Base-by-base conservation (phyloP, 768 basidiomycete genomes). In the Leccinum boreale region DNA sequence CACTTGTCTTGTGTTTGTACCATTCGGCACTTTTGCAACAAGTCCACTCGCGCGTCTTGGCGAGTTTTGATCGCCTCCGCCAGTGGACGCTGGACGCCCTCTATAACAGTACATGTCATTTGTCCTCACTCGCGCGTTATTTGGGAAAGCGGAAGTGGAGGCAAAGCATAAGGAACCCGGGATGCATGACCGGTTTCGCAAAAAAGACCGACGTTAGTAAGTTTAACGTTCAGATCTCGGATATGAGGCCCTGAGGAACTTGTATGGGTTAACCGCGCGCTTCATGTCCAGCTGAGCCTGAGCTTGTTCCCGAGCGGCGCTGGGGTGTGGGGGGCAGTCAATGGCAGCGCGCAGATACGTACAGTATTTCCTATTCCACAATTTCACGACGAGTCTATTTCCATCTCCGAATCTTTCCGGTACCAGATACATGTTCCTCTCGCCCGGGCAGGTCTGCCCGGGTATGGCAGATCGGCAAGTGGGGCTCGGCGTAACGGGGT, bases 401-500 rank as follows among this genome's bases (percentile, higher is more conserved):
- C 50, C 49, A 19, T 46, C 42, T 42, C 31, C 21, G 50, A 29
- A 5, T 29, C 31, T 57, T 67, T 55, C 63, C 47, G 59, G 62
- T 61, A 28, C 12, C 29, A 55, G 51, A 23, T 21, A 3, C 44
- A 42, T 9, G 55, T 45, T 39, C 60, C 58, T 19, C 23, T 57
- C 29, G 7, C 26, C 53, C 17, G 47, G 52, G 31, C 5, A 47
- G 23, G 5, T 11, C 28, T 56, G 12, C 21, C 63, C 57, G 48
- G 12, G 56, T 65, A 59, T 58, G 56, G 66, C 15, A 57, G 48
- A 45, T 28, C 36, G 33, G 5, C 33, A 15, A 12, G 26, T 44
- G 52, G 58, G 63, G 50, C 61, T 39, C 63, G 55, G 26, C 23
- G 51, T 24, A 33, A 11, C 66, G 62, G 61, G 28, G 39, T 29